phyloP scores from a whole-genome alignment of 441 rosid species.

The Populus hybrid region DNA sequence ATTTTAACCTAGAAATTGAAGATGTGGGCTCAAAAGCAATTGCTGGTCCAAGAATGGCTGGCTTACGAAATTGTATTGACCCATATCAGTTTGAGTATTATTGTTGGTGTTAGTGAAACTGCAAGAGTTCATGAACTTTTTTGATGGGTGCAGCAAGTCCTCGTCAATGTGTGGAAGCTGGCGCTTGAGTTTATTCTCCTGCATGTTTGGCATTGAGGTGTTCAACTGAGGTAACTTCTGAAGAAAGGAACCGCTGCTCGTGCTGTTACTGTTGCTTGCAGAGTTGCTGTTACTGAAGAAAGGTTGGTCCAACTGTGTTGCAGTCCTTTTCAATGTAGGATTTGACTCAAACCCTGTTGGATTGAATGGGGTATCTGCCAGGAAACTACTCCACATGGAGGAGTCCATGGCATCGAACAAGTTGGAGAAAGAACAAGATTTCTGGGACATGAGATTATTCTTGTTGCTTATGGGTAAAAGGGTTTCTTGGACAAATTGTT shows the following conservation, averaged over 20 bases:
- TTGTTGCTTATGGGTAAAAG: constrained; percentile 28
- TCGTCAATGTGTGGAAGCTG: constrained; percentile 39
- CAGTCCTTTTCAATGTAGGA: constrained; percentile 22
- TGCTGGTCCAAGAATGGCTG: constrained; percentile 61
- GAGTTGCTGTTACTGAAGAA: constrained; percentile 18
- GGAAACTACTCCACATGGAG: constrained; percentile 52
- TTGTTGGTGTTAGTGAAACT: constrained; percentile 33
- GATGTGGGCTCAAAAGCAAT: constrained; percentile 45
- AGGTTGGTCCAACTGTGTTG: constrained; percentile 33
- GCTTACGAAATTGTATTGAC: constrained; percentile 40
- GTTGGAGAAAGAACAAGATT: constrained; percentile 72
- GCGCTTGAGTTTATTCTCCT: constrained; percentile 54
- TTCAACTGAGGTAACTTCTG: constrained; percentile 56
- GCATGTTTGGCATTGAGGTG: constrained; percentile 26
- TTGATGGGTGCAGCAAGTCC: constrained; percentile 38
- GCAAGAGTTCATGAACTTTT: constrained; percentile 45
- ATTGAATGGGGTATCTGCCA: constrained; percentile 46
- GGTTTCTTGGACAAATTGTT: constrained; percentile 37
- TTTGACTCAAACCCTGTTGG: constrained; percentile 35
- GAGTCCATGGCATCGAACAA: constrained; percentile 73
- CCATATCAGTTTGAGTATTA: constrained; percentile 30
- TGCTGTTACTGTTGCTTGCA: no score
- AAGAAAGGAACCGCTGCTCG: constrained; percentile 29
- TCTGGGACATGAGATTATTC: constrained; percentile 50
- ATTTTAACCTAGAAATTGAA: constrained; percentile 57